A percentile compares a stretch with the other conserved stretches of the same genome.
Evolutionary conservation across 1,139 yeast genomes (phyloP).

Genomic region (Blastobotrys petasosporus): DNA sequence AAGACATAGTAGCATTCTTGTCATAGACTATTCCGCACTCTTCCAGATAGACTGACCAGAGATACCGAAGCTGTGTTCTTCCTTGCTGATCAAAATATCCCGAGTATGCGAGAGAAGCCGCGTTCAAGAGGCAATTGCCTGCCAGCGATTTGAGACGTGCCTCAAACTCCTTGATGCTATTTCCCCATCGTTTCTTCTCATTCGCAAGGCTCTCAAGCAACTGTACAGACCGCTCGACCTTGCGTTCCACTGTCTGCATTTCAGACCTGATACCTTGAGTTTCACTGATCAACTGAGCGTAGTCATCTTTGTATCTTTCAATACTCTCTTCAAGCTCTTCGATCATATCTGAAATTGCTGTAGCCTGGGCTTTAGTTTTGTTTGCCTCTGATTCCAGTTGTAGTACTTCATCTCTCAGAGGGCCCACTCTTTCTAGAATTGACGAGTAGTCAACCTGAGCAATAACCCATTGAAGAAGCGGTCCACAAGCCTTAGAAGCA

Average conservation of each 20-base stretch:
- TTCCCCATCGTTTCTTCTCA: conserved; percentile 76
- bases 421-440: conserved; percentile 67
- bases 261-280: conserved; percentile 69
- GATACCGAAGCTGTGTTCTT: conserved; percentile 37
- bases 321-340: conserved; percentile 65
- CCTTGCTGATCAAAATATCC: conserved; percentile 55
- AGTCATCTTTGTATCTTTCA: conserved; percentile 58
- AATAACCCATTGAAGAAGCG: conserved; percentile 79
- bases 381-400: conserved; percentile 53
- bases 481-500: conserved; percentile 96
- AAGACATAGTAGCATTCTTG: conserved; percentile 31
- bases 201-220: conserved; percentile 57
- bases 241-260: conserved; percentile 55
- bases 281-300: conserved; percentile 69
- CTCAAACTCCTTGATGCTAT: conserved; percentile 48
- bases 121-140: conserved; percentile 60
- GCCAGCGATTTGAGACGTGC: conserved; percentile 43
- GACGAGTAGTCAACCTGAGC: conserved; percentile 75
- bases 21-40: conserved; percentile 42
- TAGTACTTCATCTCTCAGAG: conserved; percentile 62
- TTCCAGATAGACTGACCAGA: conserved; percentile 42
- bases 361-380: conserved; percentile 54
- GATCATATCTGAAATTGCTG: conserved; percentile 79
- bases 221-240: conserved; percentile 56
- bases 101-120: conserved; percentile 57